A percentile compares a stretch with the other conserved stretches of the same genome.
These are phyloP conservation scores for Trapa incisa DNA, from an alignment of 345 rosid species.

Conservation along the genomic window DNA sequence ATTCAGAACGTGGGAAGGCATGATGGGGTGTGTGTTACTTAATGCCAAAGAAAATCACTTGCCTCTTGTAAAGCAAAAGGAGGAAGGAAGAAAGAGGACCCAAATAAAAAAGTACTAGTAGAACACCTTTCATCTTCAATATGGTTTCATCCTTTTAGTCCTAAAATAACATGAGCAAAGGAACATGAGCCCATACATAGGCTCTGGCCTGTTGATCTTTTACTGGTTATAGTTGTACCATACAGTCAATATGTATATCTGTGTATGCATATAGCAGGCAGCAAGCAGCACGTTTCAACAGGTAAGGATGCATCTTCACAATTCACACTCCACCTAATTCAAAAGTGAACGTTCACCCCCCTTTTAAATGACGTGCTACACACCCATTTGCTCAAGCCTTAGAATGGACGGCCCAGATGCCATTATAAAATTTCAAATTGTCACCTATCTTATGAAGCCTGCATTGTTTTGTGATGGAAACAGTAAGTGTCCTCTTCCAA, in stretches of 20 bases:
- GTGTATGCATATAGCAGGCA: background rate
- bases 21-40: background rate
- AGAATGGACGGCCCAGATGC: background rate
- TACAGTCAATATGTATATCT: background rate
- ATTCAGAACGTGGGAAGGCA: background rate
- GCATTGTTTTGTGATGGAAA: background rate
- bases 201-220: background rate
- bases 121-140: background rate
- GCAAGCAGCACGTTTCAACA: background rate
- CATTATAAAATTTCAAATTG: background rate
- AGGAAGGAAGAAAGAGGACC: background rate
- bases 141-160: background rate
- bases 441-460: background rate
- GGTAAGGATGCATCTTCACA: background rate
- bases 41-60: background rate
- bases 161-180: background rate
- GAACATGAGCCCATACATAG: background rate
- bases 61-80: background rate
- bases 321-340: background rate
- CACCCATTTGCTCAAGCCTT: background rate
- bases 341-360: background rate
- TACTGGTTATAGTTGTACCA: background rate
- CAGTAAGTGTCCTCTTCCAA: background rate
- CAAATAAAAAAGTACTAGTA: background rate
- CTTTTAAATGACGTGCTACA: background rate